These are phyloP conservation scores for Luffa acutangula DNA, from an alignment of 306 rosid species.

Conservation along the genomic window DNA sequence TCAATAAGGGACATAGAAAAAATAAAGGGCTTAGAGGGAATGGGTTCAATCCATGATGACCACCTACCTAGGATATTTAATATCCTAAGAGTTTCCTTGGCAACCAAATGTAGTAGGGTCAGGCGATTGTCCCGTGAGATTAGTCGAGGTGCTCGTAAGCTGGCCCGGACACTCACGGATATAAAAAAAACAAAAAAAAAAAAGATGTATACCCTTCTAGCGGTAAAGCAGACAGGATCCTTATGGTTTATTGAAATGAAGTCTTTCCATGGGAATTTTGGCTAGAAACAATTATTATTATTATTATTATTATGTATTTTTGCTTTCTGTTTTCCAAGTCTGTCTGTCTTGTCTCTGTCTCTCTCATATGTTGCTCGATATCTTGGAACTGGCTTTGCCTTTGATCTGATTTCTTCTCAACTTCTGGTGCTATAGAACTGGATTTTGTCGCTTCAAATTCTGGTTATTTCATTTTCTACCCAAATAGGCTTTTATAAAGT, in stretches of 20 bases:
- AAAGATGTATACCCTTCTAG: neutral
- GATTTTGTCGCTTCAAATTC: neutral
- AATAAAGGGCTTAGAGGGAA: too few species aligned
- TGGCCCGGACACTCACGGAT: too few species aligned
- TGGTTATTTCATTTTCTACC: neutral
- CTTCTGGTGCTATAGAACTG: neutral
- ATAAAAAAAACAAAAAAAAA: too few species aligned
- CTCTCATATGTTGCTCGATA: neutral
- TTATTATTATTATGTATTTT: neutral
- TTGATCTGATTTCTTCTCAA: neutral
- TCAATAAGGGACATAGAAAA: too few species aligned
- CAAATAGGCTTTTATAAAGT: neutral
- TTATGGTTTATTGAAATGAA: neutral
- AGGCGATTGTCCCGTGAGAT: too few species aligned
- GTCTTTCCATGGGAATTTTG: neutral
- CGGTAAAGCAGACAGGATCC: neutral
- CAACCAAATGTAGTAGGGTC: too few species aligned
- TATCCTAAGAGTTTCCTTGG: too few species aligned
- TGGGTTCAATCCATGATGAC: too few species aligned
- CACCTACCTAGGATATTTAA: too few species aligned
- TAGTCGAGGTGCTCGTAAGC: too few species aligned
- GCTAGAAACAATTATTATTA: neutral
- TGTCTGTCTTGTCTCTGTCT: neutral
- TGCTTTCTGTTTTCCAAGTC: neutral
- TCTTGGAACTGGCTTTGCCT: neutral